A percentile compares a stretch with the other conserved stretches of the same genome.
Evolutionary conservation across 2,329 filamentous ascomycete genomes (phyloP).

Genomic region (Monosporascus sp.): DNA sequence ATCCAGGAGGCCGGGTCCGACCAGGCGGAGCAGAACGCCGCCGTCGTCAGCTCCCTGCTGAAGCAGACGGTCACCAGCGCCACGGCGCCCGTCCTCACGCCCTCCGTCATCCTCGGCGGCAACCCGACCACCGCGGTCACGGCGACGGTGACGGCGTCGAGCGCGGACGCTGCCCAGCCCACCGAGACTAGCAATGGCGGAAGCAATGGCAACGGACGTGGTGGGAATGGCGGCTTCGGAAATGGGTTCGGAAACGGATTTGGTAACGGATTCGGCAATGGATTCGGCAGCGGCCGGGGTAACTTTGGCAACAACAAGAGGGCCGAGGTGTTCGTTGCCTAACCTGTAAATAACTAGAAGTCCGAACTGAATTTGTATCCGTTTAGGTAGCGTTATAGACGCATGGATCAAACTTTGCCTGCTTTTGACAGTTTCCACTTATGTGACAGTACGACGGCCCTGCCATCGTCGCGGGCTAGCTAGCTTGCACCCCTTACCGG

Average conservation of each 20-base stretch:
- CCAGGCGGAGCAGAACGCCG: slow-evolving; percentile 26
- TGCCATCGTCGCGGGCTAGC: too few relatives aligned
- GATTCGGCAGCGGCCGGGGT: too few relatives aligned
- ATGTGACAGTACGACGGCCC: too few relatives aligned
- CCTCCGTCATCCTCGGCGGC: slow-evolving; percentile 11
- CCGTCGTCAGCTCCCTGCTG: slow-evolving; percentile 35
- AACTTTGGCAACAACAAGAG: slow-evolving; percentile 9
- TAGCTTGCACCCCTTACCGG: too few relatives aligned
- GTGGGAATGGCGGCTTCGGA: background rate
- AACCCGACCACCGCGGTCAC: background rate
- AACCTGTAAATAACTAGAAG: background rate
- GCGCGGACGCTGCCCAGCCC: slow-evolving; percentile 5
- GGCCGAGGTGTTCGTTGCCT: slow-evolving; percentile 7
- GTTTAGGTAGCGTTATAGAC: too few relatives aligned
- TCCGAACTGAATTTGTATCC: too few relatives aligned
- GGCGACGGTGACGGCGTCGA: slow-evolving; percentile 6
- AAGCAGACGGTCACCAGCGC: slow-evolving; percentile 23
- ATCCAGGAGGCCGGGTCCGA: slow-evolving; percentile 36
- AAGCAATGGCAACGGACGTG: slow-evolving; percentile 6
- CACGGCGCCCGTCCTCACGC: slow-evolving; percentile 30
- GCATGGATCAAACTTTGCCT: too few relatives aligned
- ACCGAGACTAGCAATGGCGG: slow-evolving; percentile 7
- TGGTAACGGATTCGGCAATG: too few relatives aligned
- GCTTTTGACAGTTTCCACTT: too few relatives aligned
- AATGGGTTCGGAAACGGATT: too few relatives aligned